These are phyloP conservation scores for Dipodascopsis tothii DNA, from an alignment of 805 yeast species.

Conservation along the genomic window DNA sequence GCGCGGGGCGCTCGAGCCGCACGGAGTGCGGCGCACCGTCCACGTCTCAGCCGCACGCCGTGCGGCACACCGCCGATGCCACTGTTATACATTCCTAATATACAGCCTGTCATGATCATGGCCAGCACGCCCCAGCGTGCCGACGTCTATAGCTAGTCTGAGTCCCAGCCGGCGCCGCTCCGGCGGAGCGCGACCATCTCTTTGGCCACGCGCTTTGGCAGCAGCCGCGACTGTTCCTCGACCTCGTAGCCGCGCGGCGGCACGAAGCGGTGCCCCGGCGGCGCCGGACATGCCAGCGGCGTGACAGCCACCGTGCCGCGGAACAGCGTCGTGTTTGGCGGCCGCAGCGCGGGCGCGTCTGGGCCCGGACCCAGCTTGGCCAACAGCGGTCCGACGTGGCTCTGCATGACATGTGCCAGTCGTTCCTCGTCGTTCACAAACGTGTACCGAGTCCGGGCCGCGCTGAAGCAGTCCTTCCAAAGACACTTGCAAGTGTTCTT, in stretches of 20 bases:
- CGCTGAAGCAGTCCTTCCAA: slow-evolving; percentile 1
- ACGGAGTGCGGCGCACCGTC: no score
- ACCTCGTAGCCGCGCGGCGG: background rate
- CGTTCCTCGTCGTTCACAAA: slow-evolving; percentile 1
- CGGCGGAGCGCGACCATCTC: background rate
- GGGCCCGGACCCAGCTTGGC: slow-evolving; percentile 7
- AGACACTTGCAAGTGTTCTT: slow-evolving; percentile 1
- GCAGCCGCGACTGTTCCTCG: background rate
- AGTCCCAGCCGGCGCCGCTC: background rate
- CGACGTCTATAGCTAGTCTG: no score
- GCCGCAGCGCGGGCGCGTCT: no score
- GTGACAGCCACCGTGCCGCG: no score
- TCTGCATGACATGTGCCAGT: slow-evolving; percentile 1
- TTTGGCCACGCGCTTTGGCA: background rate
- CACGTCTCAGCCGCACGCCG: no score
- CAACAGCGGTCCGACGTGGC: slow-evolving; percentile 2
- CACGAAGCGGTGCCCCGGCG: background rate
- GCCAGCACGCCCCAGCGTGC: no score
- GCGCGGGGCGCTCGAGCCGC: no score
- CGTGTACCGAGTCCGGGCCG: background rate
- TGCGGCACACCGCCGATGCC: no score
- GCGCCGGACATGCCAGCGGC: background rate
- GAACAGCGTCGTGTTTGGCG: no score
- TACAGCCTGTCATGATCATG: no score
- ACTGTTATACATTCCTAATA: no score